Base-by-base conservation (phyloP, 768 basidiomycete genomes). In the Mycena amicta region DNA sequence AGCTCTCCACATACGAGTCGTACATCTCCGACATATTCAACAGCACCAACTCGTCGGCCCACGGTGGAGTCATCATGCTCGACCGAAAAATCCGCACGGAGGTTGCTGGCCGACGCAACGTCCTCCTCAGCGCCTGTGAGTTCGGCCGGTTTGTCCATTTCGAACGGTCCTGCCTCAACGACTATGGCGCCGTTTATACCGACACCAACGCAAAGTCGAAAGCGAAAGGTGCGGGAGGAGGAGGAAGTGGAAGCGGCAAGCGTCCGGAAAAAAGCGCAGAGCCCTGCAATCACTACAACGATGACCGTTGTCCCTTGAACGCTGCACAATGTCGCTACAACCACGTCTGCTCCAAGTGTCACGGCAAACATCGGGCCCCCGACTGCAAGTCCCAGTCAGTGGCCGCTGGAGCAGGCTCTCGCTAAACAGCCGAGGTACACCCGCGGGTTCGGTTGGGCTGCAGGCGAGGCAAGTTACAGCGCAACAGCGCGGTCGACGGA, bases 61-160 rank as follows among this genome's bases (percentile, higher is more conserved):
- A 67, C 31, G 16, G 12, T 13, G 29, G 56, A 15, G 46, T 75
- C 59, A 61, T 74, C 59, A 15, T 63, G 4, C 72, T 64, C 55
- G 73, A 77, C 61, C 53, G 63, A 15, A 70, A 67, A 0, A 49
- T 72, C 15, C 59, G 71, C 1, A 61, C 60, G 4, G 41, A 52
- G 5, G 66, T 65, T 23, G 65, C 50, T 2, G 39, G 50, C 11
- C n/a, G 52, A 12, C 55, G 55, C 5, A 30, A 64, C 29, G 53
- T 69, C 3, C 43, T 56, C 5, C 70, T 73, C 65, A 57, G 54
- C 23, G 67, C 72, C 43, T 56, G 22, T 52, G n/a, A n/a, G n/a
- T n/a, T n/a, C n/a, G n/a, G 25, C 16, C 1, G 5, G 0, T 60
- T 62, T 22, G 30, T 23, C 1, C 59, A 54, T 25, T 49, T 54